Base-by-base conservation (phyloP, 345 rosid species). In the Erysimum cheiranthoides region DNA sequence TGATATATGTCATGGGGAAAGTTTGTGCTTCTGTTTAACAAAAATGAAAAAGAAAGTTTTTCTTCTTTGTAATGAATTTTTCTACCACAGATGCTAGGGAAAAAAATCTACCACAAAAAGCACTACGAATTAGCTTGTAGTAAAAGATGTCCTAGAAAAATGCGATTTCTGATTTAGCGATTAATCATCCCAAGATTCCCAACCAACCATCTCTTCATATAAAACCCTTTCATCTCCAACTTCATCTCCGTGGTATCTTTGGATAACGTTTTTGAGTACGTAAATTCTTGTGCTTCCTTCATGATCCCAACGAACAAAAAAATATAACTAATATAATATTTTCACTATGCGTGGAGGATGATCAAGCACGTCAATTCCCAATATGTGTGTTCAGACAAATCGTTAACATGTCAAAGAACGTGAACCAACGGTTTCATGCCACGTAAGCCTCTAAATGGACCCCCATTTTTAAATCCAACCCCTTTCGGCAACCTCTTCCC, bases 361-460 rank as follows among this genome's bases (percentile, higher is more conserved):
- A 83, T 77, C 68, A 61, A 80, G 82, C 91, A 82, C 87, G 91
- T 85, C 89, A 76, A 71, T 65, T 32, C 56, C 56, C 47, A 76
- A 54, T 53, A 35, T 13, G 12, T 59, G 30, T 30, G 73, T 61
- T 66, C 64, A 60, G 74, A 60, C 78, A 78, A 78, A 74, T 28
- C 38, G 51, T 62, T 62, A 8, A 8, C 14, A 42, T 62, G 36
- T 42, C 46, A 43, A 62, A 43, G 49, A 8, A 79, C 75, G 78
- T 79, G 84, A 80, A 75, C 85, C 90, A 35, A 67, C 80, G 12
- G 2, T 3, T 70, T 40, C 16, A 13, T 28, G 76, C 78, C 87
- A 73, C 51, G 83, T 80, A 63, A 57, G 35, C 45, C 0, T 45
- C 6, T 4, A 5, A 9, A 12, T 71, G 64, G 58, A 68, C 38